Evolutionary conservation across 2,329 filamentous ascomycete species (phyloP).

Genomic region (Epichloe scottii): DNA sequence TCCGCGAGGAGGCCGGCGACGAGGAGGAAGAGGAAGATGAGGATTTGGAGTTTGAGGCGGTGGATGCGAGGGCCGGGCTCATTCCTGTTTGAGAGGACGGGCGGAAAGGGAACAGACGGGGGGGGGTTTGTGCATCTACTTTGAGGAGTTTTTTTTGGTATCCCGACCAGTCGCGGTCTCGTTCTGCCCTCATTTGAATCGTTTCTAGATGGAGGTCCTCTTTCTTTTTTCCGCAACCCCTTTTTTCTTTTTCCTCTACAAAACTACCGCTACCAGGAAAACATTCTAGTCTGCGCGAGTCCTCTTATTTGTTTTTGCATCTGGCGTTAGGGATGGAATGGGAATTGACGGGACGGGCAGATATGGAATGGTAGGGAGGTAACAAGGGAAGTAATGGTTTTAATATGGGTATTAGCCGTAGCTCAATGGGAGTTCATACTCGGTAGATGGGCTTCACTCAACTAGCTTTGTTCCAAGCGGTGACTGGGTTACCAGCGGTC

Average conservation of each 20-base stretch:
- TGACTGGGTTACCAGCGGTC: no score
- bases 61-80: slow-evolving; percentile 18
- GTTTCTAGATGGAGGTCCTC: background rate
- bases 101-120: background rate
- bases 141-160: background rate
- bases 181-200: background rate
- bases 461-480: no score
- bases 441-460: no score
- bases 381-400: no score
- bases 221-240: background rate
- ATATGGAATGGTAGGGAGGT: no score
- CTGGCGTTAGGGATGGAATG: no score
- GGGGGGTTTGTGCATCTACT: background rate
- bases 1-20: slow-evolving; percentile 57
- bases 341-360: no score
- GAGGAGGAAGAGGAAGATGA: slow-evolving; percentile 50
- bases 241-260: background rate
- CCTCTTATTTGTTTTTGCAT: no score
- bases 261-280: no score
- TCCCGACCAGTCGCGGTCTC: background rate
- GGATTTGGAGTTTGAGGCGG: slow-evolving; percentile 28
- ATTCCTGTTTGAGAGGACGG: slow-evolving; percentile 6
- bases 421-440: no score
- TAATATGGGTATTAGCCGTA: no score
- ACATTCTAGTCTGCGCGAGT: no score